A percentile compares a stretch with the other conserved stretches of the same genome.
These are phyloP conservation scores for Ascochyta koolunga DNA, from an alignment of 2,329 filamentous ascomycete genomes.

Conservation along the genomic window DNA sequence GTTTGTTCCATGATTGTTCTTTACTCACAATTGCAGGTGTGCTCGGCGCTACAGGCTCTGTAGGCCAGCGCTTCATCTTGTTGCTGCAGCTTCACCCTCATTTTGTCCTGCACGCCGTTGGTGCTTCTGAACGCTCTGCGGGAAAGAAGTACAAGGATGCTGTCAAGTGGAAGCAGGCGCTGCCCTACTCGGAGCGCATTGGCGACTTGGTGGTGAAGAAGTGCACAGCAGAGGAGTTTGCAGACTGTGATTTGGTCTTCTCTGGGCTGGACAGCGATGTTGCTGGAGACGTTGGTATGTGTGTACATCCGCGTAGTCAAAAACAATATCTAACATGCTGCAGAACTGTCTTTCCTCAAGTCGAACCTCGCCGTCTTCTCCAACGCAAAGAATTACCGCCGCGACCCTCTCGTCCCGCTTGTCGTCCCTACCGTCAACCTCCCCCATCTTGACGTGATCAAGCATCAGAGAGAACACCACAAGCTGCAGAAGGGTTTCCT, in stretches of 20 bases:
- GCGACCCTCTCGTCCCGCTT: conserved; percentile 86
- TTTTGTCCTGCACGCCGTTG: conserved; percentile 85
- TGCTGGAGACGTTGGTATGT: conserved; percentile 84
- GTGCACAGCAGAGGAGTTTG: conserved; percentile 81
- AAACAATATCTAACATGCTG: neutral
- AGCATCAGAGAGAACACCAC: conserved; percentile 80
- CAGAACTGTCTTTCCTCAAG: conserved; percentile 86
- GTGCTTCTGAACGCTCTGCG: conserved; percentile 85
- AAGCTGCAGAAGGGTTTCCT: conserved; percentile 83
- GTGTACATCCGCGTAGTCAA: neutral
- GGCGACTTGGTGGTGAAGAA: conserved; percentile 83
- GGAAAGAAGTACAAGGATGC: conserved; percentile 96
- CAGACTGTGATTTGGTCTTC: conserved; percentile 91
- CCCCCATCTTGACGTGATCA: conserved; percentile 82
- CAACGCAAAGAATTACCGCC: conserved; percentile 97
- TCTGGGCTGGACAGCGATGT: conserved; percentile 91
- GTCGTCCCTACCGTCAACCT: conserved; percentile 96
- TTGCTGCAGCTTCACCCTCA: conserved; percentile 86
- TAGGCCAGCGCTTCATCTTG: conserved; percentile 94
- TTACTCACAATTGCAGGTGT: conserved; percentile 58
- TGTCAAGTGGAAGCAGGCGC: conserved; percentile 90
- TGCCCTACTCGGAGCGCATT: conserved; percentile 76
- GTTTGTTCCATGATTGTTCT: conserved; percentile 42
- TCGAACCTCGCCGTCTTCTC: conserved; percentile 92
- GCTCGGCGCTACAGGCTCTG: conserved; percentile 89